A percentile compares a stretch with the other conserved stretches of the same genome.
phyloP scores from a whole-genome alignment of 2,329 filamentous ascomycete genomes.

The Colletotrichum salicis region DNA sequence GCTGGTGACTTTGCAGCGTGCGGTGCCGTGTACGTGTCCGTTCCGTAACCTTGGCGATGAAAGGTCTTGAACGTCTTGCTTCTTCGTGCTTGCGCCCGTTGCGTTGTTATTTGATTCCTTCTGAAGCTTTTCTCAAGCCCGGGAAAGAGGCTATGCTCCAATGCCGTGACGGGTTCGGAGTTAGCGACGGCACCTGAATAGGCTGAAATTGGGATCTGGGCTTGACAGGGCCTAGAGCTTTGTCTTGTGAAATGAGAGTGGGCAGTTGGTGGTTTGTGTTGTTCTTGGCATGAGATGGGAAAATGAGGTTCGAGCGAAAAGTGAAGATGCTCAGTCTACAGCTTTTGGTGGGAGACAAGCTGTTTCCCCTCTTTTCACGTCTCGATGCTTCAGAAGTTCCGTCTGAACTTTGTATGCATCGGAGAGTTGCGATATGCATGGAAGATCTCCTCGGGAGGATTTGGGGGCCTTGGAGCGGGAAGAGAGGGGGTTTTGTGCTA shows the following conservation, averaged over 20 bases:
- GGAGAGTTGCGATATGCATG: constrained; percentile 2
- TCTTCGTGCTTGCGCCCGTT: not conserved
- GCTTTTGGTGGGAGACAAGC: not conserved
- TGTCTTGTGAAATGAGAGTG: constrained; percentile 9
- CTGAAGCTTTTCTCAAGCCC: not conserved
- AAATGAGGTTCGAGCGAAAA: not conserved
- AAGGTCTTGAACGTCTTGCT: not conserved
- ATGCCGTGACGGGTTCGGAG: not conserved
- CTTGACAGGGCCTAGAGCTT: not conserved
- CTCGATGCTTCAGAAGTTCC: not conserved
- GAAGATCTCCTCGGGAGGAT: not conserved
- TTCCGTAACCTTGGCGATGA: not conserved
- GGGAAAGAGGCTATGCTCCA: not conserved
- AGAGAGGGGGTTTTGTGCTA: constrained; percentile 14
- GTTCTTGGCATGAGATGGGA: constrained; percentile 2
- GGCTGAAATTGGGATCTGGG: not conserved
- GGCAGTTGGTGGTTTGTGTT: constrained; percentile 12
- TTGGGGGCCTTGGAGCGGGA: not conserved
- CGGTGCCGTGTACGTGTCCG: not conserved
- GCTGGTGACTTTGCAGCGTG: not conserved
- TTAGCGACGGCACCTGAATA: constrained; percentile 10
- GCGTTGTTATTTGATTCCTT: not conserved
- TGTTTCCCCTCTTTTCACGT: not conserved
- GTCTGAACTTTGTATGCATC: not conserved
- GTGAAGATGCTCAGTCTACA: not conserved